Evolutionary conservation across 192 early-diverging fungal genomes (phyloP), one percentile per base, ranked within the genome.

Genomic region (Coemansia sp.): DNA sequence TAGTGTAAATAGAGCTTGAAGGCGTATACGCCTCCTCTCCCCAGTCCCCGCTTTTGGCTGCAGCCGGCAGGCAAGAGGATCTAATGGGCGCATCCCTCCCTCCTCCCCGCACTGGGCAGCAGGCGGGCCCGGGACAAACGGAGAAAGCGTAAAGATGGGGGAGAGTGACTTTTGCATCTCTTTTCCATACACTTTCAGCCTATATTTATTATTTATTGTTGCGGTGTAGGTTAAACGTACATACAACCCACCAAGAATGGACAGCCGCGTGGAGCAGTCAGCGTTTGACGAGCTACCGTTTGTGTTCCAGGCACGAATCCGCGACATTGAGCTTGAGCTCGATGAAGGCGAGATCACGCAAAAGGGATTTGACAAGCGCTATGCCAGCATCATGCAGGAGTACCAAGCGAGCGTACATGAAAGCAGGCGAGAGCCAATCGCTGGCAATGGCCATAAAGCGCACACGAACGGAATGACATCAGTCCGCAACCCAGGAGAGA

Each of bases 341-440:
- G 70, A 71, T 48, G 86, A 88, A 18, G 87, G 87, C 42, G 87
- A 90, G 57, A 87, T 91, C 60, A 91, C 89, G 21, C 78, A 85
- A 63, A 87, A 91, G 68, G 89, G 89, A 20, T 91, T 82, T 61
- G 86, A 88, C 58, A 89, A 89, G 75, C 85, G 84, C 63, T 70
- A 81, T 21, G 60, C 66, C 3, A 74, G 74, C 48, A 72, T 91
- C n/a, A 71, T 88, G 56, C 61, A 66, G n/a, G 74, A 74, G 31
- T 84, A 82, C 59, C 66, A 68, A 34, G 28, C 79, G 37, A 63
- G 38, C 28, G 14, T 7, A 4, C 25, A 24, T 9, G 47, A 48
- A n/a, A 17, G 12, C n/a, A 18, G 47, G 17, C 47, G 7, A n/a
- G n/a, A n/a, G 47, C 7, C 47, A 18, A 18, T 18, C 17, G 47